Conservation (phyloP, 1,284 basidiomycete species). For the Exobasidium rhododendri region DNA sequence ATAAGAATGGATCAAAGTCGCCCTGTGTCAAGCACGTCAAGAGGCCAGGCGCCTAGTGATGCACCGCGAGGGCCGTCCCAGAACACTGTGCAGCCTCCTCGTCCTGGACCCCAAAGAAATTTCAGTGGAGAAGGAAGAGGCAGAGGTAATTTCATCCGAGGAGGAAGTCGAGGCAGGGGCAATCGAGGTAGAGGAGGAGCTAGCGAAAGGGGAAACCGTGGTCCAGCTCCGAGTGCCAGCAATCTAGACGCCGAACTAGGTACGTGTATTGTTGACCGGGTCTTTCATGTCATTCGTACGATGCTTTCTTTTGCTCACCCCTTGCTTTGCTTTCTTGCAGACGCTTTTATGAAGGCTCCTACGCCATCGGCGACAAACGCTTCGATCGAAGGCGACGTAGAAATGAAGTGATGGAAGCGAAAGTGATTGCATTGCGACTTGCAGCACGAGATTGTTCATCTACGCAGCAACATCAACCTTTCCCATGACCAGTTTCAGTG, state of each 20-base stretch:
- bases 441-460: not conserved
- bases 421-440: not conserved
- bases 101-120: not conserved
- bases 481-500: conserved; percentile 8
- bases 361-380: conserved; percentile 10
- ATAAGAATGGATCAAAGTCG: no score
- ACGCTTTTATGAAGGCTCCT: conserved; percentile 71
- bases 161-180: conserved; percentile 14
- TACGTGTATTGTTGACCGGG: not conserved
- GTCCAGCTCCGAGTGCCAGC: conserved; percentile 19
- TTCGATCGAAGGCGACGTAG: conserved; percentile 10
- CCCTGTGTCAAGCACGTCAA: no score
- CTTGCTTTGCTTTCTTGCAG: conserved; percentile 53
- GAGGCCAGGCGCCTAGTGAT: conserved; percentile 6
- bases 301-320: not conserved
- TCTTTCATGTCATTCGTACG: not conserved
- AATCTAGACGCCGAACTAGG: conserved; percentile 81
- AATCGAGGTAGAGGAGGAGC: conserved; percentile 27
- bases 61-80: conserved; percentile 14
- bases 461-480: not conserved
- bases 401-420: conserved; percentile 15
- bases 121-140: conserved; percentile 2
- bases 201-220: conserved; percentile 7
- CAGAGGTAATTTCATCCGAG: not conserved
- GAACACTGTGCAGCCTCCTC: not conserved